phyloP scores from a whole-genome alignment of 2,329 filamentous ascomycete species.

The Emmonsiellopsis sp. region DNA sequence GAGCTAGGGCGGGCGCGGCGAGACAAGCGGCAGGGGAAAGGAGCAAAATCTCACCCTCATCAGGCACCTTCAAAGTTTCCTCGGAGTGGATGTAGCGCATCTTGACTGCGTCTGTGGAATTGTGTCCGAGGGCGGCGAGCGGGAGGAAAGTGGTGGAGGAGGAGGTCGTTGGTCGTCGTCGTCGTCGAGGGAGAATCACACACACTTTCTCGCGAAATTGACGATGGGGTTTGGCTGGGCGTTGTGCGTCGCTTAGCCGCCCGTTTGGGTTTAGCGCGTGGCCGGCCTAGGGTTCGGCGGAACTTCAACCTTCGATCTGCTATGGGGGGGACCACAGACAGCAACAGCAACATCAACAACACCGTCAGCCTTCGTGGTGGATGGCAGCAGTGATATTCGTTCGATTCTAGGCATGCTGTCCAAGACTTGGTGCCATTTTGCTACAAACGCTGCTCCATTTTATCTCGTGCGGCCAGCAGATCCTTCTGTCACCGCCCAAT shows the following conservation, averaged over 20 bases:
- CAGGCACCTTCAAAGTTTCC: constrained; percentile 90
- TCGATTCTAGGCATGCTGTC: too few relatives aligned
- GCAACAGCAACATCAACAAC: too few relatives aligned
- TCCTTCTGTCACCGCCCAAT: too few relatives aligned
- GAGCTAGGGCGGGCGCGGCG: too few relatives aligned
- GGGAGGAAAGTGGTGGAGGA: constrained; percentile 16
- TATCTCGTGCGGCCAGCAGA: too few relatives aligned
- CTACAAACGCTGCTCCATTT: too few relatives aligned
- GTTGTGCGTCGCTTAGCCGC: constrained; percentile 36
- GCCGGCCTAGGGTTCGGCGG: not conserved
- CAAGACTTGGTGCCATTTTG: too few relatives aligned
- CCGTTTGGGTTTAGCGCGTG: constrained; percentile 25
- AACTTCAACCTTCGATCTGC: too few relatives aligned
- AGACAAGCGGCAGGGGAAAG: constrained; percentile 19
- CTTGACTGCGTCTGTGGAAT: constrained; percentile 50
- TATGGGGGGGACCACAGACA: too few relatives aligned
- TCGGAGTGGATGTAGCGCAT: constrained; percentile 99
- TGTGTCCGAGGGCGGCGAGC: constrained; percentile 15
- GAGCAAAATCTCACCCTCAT: constrained; percentile 69
- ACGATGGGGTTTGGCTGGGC: not conserved
- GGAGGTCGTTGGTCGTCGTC: constrained; percentile 16
- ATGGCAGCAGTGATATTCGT: too few relatives aligned
- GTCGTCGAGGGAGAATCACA: not conserved
- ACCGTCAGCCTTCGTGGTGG: too few relatives aligned
- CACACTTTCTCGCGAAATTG: constrained; percentile 3